A percentile compares a stretch with the other conserved stretches of the same genome.
phyloP scores from a whole-genome alignment of 352 stramenopile species.

The Phytophthora kernoviae region DNA sequence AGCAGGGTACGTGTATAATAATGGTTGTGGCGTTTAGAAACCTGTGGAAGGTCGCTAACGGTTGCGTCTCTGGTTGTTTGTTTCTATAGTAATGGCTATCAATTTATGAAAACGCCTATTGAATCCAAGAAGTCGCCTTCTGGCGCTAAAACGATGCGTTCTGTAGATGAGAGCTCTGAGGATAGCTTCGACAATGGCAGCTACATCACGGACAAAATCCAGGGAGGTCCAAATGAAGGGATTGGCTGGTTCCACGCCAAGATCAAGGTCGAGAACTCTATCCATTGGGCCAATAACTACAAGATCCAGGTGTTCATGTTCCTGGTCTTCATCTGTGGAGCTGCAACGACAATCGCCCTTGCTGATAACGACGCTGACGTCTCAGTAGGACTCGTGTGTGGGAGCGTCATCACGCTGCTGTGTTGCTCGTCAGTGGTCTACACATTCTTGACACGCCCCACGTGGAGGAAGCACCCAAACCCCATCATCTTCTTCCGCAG shows the following conservation, averaged over 20 bases:
- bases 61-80: constrained; percentile 5
- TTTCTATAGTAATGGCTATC: constrained; percentile 46
- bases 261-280: constrained; percentile 84
- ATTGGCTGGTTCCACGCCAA: constrained; percentile 88
- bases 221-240: constrained; percentile 51
- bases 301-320: constrained; percentile 87
- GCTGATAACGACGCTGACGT: constrained; percentile 56
- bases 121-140: constrained; percentile 43
- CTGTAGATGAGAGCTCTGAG: constrained; percentile 75
- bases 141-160: constrained; percentile 41
- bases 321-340: constrained; percentile 65
- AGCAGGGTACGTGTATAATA: constrained; percentile 29
- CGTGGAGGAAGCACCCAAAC: constrained; percentile 88
- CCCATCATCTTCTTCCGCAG: constrained; percentile 88
- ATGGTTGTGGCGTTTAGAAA: background rate
- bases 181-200: constrained; percentile 77
- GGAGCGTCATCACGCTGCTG: constrained; percentile 79
- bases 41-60: background rate
- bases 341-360: constrained; percentile 59
- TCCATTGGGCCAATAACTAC: constrained; percentile 90
- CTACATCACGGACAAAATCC: constrained; percentile 69
- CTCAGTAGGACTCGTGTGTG: constrained; percentile 76
- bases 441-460: constrained; percentile 79
- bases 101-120: constrained; percentile 58
- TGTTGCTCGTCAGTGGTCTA: constrained; percentile 75